Evolutionary conservation across 208 protist genomes (phyloP), one percentile per base, ranked within the genome.

Genomic region (Wallacemonas rigidus): DNA sequence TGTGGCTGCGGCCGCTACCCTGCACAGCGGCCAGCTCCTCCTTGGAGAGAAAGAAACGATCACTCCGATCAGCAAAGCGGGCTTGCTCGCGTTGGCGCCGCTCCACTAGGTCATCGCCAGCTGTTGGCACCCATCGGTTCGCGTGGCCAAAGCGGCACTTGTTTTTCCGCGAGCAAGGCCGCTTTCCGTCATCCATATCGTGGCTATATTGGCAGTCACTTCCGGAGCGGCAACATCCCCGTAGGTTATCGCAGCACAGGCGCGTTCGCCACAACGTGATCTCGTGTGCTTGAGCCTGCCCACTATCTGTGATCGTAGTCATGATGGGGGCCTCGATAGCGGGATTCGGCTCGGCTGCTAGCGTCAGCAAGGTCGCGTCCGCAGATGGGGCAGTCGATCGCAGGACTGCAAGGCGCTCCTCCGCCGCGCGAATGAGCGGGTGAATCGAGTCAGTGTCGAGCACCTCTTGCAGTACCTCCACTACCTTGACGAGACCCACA

Each of bases 381-480:
- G 26, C 35, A 7, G 63, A n/a, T 54, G 63, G n/a, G 11, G 35
- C 44, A 3, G 47, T 39, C 8, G 56, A 62, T 8, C 53, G 74
- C 17, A 79, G 55, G 8, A 48, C 41, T 9, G 44, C 45, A 26
- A 89, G 79, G 1, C 87, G 87, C 60, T 88, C 84, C 74, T 90
- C 82, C 11, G 84, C 86, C 0, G 88, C 92, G 14, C 79, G 76
- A 67, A 95, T 95, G 12, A 97, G 77, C 1, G 92, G 92, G 1
- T 62, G 73, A 38, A 83, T 85, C 9, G 88, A 93, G 68, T 94
- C 88, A 1, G 76, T 45, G 43, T 71, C 67, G 35, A 97, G 86
- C 44, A 97, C 90, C 71, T 94, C 80, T 60, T 87, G 71, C 72
- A 97, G 78, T 35, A 90, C 82, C 50, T 80, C 75, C 79, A 95